A percentile compares a stretch with the other conserved stretches of the same genome.
Evolutionary conservation across 192 early-diverging fungal genomes (phyloP).

Genomic region (Chytriomyces confervae): DNA sequence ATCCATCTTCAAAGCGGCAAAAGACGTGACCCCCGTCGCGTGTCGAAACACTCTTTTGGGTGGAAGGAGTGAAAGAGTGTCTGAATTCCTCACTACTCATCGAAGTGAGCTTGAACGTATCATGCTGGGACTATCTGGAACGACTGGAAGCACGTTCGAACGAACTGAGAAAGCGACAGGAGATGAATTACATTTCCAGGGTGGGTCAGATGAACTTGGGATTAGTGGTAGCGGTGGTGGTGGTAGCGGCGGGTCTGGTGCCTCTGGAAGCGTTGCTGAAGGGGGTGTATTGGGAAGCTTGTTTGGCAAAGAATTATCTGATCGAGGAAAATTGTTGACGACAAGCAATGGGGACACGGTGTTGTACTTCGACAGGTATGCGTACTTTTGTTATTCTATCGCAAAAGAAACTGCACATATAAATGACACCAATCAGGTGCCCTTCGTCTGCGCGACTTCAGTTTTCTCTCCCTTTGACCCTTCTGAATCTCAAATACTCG

Average conservation of each 20-base stretch:
- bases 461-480: conserved; percentile 15
- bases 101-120: conserved; percentile 10
- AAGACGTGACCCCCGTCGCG: neutral
- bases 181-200: conserved; percentile 1
- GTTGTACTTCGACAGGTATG: conserved; percentile 20
- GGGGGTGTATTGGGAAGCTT: conserved; percentile 19
- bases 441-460: conserved; percentile 2
- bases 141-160: neutral
- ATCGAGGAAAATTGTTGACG: conserved; percentile 9
- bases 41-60: conserved; percentile 9
- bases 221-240: neutral
- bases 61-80: conserved; percentile 6
- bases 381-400: neutral
- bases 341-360: neutral
- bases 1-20: conserved; percentile 8
- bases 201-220: neutral
- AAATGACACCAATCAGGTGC: neutral
- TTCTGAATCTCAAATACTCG: conserved; percentile 21
- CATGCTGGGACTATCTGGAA: conserved; percentile 8
- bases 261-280: neutral
- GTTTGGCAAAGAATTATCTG: conserved; percentile 14
- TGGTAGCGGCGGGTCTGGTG: neutral
- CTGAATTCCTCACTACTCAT: conserved; percentile 11
- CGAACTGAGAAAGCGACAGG: neutral
- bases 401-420: neutral